Conservation (phyloP, 1,284 basidiomycete species). For the Grifola frondosa region DNA sequence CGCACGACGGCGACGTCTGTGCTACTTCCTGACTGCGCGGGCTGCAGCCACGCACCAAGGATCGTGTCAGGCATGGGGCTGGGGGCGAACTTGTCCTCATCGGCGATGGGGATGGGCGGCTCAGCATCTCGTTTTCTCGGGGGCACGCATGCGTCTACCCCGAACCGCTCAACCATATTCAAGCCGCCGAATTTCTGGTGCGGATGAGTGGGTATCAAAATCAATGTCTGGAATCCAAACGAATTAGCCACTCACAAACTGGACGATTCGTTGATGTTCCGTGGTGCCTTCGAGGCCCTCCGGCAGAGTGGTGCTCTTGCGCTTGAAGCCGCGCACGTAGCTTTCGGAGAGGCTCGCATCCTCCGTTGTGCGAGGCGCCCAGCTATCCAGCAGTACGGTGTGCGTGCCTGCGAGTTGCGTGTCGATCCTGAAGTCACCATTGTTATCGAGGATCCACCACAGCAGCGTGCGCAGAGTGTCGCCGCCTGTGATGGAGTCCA, state of each 20-base stretch:
- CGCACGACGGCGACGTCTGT: conserved; percentile 35
- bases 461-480: conserved; percentile 57
- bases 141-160: conserved; percentile 28
- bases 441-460: conserved; percentile 50
- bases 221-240: too few species aligned
- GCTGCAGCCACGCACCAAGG: too few species aligned
- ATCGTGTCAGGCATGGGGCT: background rate
- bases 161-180: conserved; percentile 28
- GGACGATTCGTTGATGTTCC: conserved; percentile 50
- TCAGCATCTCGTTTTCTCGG: too few species aligned
- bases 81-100: conserved; percentile 55
- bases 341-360: background rate
- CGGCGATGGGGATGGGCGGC: too few species aligned
- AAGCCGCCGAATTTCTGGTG: conserved; percentile 28
- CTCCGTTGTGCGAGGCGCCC: conserved; percentile 16
- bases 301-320: conserved; percentile 42
- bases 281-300: conserved; percentile 42
- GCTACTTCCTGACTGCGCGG: too few species aligned
- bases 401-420: conserved; percentile 49
- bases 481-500: conserved; percentile 57
- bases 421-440: conserved; percentile 61
- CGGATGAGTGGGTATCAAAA: too few species aligned
- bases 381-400: conserved; percentile 52
- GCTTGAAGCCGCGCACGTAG: conserved; percentile 23
- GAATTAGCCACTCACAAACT: conserved; percentile 45